phyloP scores from a whole-genome alignment of 2,329 filamentous ascomycete species.

The Fusarium sp. region DNA sequence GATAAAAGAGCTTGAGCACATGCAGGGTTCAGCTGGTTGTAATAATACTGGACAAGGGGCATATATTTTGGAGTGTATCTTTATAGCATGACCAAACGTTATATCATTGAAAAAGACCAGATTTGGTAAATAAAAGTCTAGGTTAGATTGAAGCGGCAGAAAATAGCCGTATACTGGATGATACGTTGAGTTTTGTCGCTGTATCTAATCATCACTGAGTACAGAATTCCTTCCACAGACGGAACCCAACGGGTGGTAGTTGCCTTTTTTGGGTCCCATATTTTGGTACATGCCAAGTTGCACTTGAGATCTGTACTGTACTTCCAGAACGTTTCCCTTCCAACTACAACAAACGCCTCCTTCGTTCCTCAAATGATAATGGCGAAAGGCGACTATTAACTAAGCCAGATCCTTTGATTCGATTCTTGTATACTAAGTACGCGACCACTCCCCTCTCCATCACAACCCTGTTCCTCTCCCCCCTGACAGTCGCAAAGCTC shows the following conservation, averaged over 20 bases:
- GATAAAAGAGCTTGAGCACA: conserved; percentile 17
- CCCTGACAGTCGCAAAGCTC: conserved; percentile 42
- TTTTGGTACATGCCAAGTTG: conserved; percentile 51
- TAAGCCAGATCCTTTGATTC: conserved; percentile 35
- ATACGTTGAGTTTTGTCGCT: neutral
- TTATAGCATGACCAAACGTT: too few species aligned
- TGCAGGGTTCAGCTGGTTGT: conserved; percentile 8
- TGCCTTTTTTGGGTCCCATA: conserved; percentile 38
- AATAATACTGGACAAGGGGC: conserved; percentile 3
- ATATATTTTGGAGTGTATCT: neutral
- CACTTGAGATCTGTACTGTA: conserved; percentile 49
- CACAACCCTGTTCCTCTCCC: conserved; percentile 19
- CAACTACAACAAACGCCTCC: conserved; percentile 38
- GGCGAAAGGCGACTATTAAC: conserved; percentile 38
- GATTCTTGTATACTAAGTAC: conserved; percentile 48
- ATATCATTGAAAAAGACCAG: neutral
- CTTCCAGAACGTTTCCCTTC: conserved; percentile 44
- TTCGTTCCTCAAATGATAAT: conserved; percentile 36
- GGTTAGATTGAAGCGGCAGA: too few species aligned
- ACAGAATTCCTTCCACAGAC: conserved; percentile 12
- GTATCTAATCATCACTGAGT: neutral
- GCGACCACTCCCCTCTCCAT: conserved; percentile 14
- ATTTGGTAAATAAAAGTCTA: neutral
- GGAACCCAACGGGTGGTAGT: conserved; percentile 34
- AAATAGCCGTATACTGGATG: neutral